These are phyloP conservation scores for Homolaphlyctis polyrhiza DNA, from an alignment of 371 early-diverging fungal genomes.

Conservation along the genomic window DNA sequence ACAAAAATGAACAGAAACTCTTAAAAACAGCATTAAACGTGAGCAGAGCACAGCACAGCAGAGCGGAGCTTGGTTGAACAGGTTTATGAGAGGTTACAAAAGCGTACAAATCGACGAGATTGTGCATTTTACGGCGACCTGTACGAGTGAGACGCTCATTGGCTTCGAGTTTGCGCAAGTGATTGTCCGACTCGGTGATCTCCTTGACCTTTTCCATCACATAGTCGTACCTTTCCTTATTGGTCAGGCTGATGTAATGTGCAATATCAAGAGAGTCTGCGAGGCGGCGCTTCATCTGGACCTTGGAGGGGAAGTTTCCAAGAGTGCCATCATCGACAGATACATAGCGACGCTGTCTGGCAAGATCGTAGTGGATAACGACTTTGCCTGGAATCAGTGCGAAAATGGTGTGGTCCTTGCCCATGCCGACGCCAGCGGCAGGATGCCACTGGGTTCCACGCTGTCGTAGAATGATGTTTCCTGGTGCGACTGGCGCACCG, in stretches of 20 bases:
- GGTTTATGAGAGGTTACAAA: too few species aligned
- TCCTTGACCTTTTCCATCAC: slow-evolving; percentile 25
- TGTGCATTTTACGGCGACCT: slow-evolving; percentile 20
- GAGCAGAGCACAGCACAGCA: too few species aligned
- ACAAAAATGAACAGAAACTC: too few species aligned
- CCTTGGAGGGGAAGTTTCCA: slow-evolving; percentile 11
- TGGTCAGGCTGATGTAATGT: slow-evolving; percentile 29
- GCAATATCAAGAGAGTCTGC: slow-evolving; percentile 28
- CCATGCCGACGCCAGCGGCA: slow-evolving; percentile 86
- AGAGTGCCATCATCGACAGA: slow-evolving; percentile 60
- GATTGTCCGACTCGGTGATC: slow-evolving; percentile 22
- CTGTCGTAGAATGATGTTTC: slow-evolving; percentile 90
- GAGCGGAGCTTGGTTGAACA: too few species aligned
- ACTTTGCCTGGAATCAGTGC: slow-evolving; percentile 83
- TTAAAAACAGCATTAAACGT: too few species aligned
- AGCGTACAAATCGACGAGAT: slow-evolving; percentile 35
- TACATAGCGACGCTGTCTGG: slow-evolving; percentile 69
- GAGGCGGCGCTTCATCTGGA: slow-evolving; percentile 31
- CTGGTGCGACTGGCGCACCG: slow-evolving; percentile 61
- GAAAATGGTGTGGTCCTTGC: slow-evolving; percentile 88
- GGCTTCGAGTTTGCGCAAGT: slow-evolving; percentile 10
- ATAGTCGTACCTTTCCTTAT: slow-evolving; percentile 22
- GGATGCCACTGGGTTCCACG: slow-evolving; percentile 88
- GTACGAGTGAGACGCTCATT: slow-evolving; percentile 12
- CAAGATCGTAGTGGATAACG: slow-evolving; percentile 70